These are phyloP conservation scores for Chlorella ohadii DNA, from an alignment of 139 green algal genomes.

Conservation along the genomic window DNA sequence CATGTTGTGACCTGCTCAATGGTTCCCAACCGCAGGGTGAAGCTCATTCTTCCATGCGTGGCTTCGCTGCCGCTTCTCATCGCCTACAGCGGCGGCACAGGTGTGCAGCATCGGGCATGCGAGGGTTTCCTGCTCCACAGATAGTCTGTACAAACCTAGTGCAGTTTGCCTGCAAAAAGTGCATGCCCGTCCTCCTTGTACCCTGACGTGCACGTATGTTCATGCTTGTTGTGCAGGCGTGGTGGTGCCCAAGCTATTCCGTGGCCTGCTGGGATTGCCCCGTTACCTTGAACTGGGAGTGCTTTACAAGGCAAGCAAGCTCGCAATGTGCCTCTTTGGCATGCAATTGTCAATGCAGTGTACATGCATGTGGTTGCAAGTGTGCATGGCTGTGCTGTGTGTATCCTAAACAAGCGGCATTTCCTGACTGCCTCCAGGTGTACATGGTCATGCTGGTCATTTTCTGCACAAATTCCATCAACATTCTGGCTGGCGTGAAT, in stretches of 20 bases:
- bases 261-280: conserved; percentile 41
- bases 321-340: no score
- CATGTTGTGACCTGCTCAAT: no score
- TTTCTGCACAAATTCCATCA: conserved; percentile 99
- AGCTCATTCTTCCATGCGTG: conserved; percentile 92
- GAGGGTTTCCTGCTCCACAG: no score
- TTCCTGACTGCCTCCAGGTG: neutral
- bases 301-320: conserved; percentile 81
- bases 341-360: no score
- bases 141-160: no score
- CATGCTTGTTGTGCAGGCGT: conserved; percentile 51
- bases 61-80: conserved; percentile 91
- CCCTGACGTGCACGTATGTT: no score
- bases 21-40: conserved; percentile 73
- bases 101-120: conserved; percentile 39
- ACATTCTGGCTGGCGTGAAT: conserved; percentile 98
- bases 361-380: no score
- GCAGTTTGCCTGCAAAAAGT: no score
- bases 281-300: conserved; percentile 83
- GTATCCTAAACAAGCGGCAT: no score
- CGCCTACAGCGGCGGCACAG: conserved; percentile 89
- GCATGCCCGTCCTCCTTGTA: no score
- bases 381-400: no score
- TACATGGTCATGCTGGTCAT: conserved; percentile 96
- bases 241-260: conserved; percentile 81